A percentile compares a stretch with the other conserved stretches of the same genome.
Evolutionary conservation across 1,284 basidiomycete genomes (phyloP).

Genomic region (Leccinum huronense): DNA sequence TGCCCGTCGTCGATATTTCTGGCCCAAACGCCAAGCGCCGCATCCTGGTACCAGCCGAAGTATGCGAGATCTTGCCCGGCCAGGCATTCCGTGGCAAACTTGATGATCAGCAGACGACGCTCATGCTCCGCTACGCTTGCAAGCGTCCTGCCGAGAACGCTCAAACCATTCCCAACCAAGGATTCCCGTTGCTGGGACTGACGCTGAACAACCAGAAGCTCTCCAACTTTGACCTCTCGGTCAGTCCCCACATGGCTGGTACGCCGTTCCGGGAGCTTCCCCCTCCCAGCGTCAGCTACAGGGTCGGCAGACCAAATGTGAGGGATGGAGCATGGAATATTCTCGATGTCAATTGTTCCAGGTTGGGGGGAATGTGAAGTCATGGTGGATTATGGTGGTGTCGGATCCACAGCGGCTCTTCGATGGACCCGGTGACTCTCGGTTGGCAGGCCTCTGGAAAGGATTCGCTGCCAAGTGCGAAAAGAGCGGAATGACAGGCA

Average conservation of each 20-base stretch:
- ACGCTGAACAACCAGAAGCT: conserved; percentile 37
- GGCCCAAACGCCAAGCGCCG: conserved; percentile 40
- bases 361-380: conserved; percentile 43
- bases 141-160: conserved; percentile 60
- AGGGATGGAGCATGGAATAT: conserved; percentile 72
- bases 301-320: conserved; percentile 42
- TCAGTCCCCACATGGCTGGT: conserved; percentile 56
- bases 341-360: conserved; percentile 60
- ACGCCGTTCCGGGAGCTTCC: conserved; percentile 62
- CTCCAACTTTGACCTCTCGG: conserved; percentile 52
- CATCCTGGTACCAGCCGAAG: conserved; percentile 60
- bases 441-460: conserved; percentile 42
- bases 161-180: conserved; percentile 52
- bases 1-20: conserved; percentile 62
- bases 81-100: conserved; percentile 56
- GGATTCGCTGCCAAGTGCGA: conserved; percentile 53
- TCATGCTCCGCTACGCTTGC: conserved; percentile 67
- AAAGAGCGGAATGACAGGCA: conserved; percentile 50
- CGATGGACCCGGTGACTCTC: conserved; percentile 41
- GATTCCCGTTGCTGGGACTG: conserved; percentile 56
- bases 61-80: conserved; percentile 62
- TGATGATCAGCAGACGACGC: conserved; percentile 49
- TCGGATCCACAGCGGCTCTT: conserved; percentile 45
- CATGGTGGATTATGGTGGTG: conserved; percentile 63
- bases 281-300: conserved; percentile 57